Evolutionary conservation across 208 protist genomes (phyloP), one percentile per base, ranked within the genome.

Genomic region (Spironucleus salmonicida): DNA sequence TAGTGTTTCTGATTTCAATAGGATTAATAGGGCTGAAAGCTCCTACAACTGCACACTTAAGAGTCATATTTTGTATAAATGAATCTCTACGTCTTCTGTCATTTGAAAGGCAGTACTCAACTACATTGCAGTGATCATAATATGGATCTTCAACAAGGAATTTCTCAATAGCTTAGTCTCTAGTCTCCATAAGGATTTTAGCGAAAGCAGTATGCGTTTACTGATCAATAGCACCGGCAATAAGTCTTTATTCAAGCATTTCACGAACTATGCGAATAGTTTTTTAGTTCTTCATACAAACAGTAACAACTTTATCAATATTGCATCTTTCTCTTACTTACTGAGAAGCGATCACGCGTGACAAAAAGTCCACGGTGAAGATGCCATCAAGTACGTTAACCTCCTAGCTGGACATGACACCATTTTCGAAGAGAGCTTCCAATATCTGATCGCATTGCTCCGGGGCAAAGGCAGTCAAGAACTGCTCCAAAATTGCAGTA

Each of bases 131-230:
- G 53, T 77, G 67, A 83, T 98, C 92, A 84, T 98, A 98, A 84
- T 92, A 96, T 62, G 89, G 86, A 85, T 98, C 98, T 74, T 90
- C 83, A 26, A 79, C 66, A 9, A 99, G 88, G 86, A 99, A 98
- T 45, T 92, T 77, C 82, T 98, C 93, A 45, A 93, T 0, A 84
- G 74, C 87, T 90, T 69, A 27, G 39, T 94, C 88, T 81, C 93
- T 94, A 61, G 86, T 86, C 82, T 98, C 93, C n/a, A 99, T 92
- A 87, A 98, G 97, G 76, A 99, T 94, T 88, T 98, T 99, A 34
- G 92, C 95, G 1, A 99, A 84, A 1, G 95, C 95, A 79, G 97
- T 98, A 88, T 98, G 93, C 9, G 95, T 85, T 42, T 89, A 87
- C 0, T 86, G 68, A 75, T 98, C 95, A 76, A 90, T 90, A 81